phyloP scores from a whole-genome alignment of 257 asterid genomes.

The Voacanga thouarsii region DNA sequence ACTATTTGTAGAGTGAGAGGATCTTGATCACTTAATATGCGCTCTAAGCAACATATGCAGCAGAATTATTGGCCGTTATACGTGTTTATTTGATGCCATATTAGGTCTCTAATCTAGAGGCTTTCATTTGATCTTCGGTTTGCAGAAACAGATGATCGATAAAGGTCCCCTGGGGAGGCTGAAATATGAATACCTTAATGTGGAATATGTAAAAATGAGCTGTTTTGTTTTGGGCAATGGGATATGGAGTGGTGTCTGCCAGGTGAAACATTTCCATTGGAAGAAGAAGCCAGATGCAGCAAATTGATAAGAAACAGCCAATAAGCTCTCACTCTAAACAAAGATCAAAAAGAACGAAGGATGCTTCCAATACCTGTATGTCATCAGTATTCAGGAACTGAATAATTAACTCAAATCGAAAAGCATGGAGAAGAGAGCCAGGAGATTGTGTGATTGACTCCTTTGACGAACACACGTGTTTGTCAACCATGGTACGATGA shows the following conservation, averaged over 20 bases:
- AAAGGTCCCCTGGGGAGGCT: too few relatives aligned
- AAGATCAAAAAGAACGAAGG: slow-evolving; percentile 7
- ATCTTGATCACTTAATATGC: slow-evolving; percentile 20
- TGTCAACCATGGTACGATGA: slow-evolving; percentile 31
- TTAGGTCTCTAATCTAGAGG: slow-evolving; percentile 23
- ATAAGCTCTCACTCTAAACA: slow-evolving; percentile 10
- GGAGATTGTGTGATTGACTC: slow-evolving; percentile 17
- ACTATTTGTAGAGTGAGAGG: not conserved
- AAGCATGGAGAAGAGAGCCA: slow-evolving; percentile 18
- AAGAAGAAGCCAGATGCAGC: not conserved
- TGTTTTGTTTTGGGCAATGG: slow-evolving; percentile 19
- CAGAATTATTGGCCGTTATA: slow-evolving; percentile 32
- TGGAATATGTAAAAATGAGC: not conserved
- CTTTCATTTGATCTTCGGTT: not conserved
- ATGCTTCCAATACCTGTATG: slow-evolving; percentile 15
- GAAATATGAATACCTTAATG: too few relatives aligned
- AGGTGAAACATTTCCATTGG: slow-evolving; percentile 37
- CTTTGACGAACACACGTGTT: slow-evolving; percentile 49
- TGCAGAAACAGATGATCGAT: too few relatives aligned
- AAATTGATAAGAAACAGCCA: slow-evolving; percentile 12
- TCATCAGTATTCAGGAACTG: not conserved
- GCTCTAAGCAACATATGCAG: slow-evolving; percentile 50
- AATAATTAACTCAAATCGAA: slow-evolving; percentile 11
- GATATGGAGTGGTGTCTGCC: slow-evolving; percentile 23
- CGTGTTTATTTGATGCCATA: not conserved